Evolutionary conservation across 805 yeast species (phyloP).

Genomic region (Candida dendrica): DNA sequence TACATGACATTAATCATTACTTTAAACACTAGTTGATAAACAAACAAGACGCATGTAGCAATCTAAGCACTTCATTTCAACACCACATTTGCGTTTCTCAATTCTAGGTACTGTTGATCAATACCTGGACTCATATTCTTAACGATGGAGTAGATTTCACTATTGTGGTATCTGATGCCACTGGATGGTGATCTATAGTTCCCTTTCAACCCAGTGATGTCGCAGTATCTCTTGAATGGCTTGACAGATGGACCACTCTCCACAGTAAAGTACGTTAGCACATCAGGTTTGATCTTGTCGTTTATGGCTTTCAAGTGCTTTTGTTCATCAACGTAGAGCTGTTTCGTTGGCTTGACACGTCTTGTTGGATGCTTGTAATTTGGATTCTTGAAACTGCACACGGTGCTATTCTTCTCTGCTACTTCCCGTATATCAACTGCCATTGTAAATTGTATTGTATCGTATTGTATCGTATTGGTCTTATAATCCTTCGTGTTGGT

Average conservation of each 20-base stretch:
- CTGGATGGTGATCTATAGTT: constrained; percentile 68
- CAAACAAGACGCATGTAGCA: too few species aligned
- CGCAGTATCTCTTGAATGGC: constrained; percentile 84
- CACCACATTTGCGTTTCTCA: constrained; percentile 84
- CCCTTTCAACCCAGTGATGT: constrained; percentile 83
- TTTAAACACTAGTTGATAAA: neutral
- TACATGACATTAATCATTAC: too few species aligned
- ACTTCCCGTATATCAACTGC: constrained; percentile 6
- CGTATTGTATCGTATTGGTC: too few species aligned
- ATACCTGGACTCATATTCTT: constrained; percentile 81
- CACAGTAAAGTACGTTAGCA: constrained; percentile 63
- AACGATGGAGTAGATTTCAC: constrained; percentile 74
- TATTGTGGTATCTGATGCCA: constrained; percentile 71
- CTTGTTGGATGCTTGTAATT: constrained; percentile 44
- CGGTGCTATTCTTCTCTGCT: constrained; percentile 14
- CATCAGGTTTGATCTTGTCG: constrained; percentile 29
- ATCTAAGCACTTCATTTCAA: constrained; percentile 36
- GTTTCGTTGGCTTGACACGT: constrained; percentile 68
- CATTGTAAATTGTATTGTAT: too few species aligned
- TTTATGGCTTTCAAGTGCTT: constrained; percentile 43
- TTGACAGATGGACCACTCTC: constrained; percentile 82
- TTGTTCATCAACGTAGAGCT: constrained; percentile 70
- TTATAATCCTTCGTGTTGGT: too few species aligned
- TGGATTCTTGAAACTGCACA: constrained; percentile 54
- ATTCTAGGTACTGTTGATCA: constrained; percentile 84